Percentiles rank a stretch among this genome's conserved stretches.
These are phyloP conservation scores for Aurifilum marmelostoma DNA, from an alignment of 2,329 filamentous ascomycete genomes.

Conservation along the genomic window DNA sequence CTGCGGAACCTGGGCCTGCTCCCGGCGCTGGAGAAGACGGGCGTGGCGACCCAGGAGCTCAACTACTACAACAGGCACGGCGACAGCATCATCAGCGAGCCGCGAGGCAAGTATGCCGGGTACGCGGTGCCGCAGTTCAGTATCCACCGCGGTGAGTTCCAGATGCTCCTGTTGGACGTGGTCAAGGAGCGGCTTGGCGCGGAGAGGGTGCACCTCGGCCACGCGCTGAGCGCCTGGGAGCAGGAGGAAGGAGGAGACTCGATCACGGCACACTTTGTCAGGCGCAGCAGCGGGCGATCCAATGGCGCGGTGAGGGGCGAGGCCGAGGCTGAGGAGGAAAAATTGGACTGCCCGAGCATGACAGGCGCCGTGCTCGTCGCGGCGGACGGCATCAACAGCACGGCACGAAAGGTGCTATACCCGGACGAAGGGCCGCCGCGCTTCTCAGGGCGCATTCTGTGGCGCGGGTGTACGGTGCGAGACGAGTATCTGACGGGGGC, in stretches of 20 bases:
- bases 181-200: conserved; percentile 46
- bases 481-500: conserved; percentile 46
- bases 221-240: conserved; percentile 41
- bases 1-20: conserved; percentile 48
- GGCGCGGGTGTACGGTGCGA: conserved; percentile 47
- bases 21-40: conserved; percentile 43
- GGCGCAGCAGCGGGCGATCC: conserved; percentile 26
- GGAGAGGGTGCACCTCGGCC: conserved; percentile 43
- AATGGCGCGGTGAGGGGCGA: neutral
- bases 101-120: conserved; percentile 44
- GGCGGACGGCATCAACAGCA: conserved; percentile 50
- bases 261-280: conserved; percentile 44
- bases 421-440: conserved; percentile 47
- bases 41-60: conserved; percentile 46
- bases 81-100: conserved; percentile 46
- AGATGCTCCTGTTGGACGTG: conserved; percentile 47
- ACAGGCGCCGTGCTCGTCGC: conserved; percentile 43
- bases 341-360: conserved; percentile 37
- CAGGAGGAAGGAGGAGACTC: conserved; percentile 36
- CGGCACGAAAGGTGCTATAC: conserved; percentile 45
- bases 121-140: conserved; percentile 48
- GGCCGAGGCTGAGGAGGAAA: conserved; percentile 17
- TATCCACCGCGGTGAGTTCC: conserved; percentile 50
- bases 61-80: conserved; percentile 50
- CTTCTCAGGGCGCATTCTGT: conserved; percentile 50